Evolutionary conservation across 202 grass and related monocot species (phyloP).

Genomic region (Schoenoplectus tabernaemontani): DNA sequence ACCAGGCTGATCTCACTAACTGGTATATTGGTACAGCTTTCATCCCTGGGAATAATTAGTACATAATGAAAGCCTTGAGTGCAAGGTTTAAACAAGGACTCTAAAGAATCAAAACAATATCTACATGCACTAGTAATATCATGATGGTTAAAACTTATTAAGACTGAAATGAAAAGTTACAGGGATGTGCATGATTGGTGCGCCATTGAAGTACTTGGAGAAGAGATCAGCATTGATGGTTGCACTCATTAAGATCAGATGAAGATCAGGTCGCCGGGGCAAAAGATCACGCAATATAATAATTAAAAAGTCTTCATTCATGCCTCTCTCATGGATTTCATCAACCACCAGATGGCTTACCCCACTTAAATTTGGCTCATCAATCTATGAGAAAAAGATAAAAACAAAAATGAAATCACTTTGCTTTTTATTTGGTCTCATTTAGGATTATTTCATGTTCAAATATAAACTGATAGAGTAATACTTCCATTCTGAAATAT

Average conservation of each 20-base stretch:
- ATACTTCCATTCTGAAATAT: neutral
- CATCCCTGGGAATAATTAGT: neutral
- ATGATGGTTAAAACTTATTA: neutral
- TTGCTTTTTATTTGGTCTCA: neutral
- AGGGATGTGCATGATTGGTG: constrained; percentile 86
- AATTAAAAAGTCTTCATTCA: constrained; percentile 99
- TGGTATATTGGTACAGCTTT: neutral
- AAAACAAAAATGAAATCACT: constrained; percentile 17
- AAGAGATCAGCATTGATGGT: constrained; percentile 96
- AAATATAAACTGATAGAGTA: neutral
- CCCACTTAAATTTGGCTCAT: constrained; percentile 75
- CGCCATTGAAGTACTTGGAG: constrained; percentile 82
- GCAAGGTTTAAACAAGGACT: neutral
- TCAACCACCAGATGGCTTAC: constrained; percentile 89
- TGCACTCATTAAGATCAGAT: constrained; percentile 94
- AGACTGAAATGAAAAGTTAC: constrained; percentile 27
- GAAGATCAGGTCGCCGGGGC: constrained; percentile 63
- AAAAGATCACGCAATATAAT: constrained; percentile 94
- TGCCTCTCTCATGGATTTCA: constrained; percentile 97
- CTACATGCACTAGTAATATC: neutral
- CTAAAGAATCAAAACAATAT: neutral
- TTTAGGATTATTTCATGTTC: neutral
- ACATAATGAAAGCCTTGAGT: neutral
- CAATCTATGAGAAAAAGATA: constrained; percentile 51
- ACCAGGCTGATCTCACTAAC: neutral